Evolutionary conservation across 306 rosid species (phyloP).

Genomic region (Gynostemma pentaphyllum): DNA sequence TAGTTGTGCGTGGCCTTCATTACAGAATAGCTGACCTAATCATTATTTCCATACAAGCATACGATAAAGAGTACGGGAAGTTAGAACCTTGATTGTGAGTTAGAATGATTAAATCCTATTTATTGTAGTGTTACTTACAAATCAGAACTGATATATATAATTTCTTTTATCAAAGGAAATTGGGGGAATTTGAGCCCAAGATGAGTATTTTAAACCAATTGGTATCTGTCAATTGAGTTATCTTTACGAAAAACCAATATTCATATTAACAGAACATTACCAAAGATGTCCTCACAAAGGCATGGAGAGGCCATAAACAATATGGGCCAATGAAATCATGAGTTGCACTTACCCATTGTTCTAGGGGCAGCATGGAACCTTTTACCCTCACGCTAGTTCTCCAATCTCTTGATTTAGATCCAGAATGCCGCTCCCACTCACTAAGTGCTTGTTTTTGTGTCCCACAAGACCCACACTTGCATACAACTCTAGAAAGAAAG

Average conservation of each 20-base stretch:
- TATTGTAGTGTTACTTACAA: not conserved
- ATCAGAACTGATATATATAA: too few relatives aligned
- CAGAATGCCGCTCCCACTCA: conserved; percentile 94
- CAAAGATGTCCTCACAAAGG: not conserved
- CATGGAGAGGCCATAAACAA: conserved; percentile 12
- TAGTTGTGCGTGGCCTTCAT: too few relatives aligned
- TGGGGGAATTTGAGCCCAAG: too few relatives aligned
- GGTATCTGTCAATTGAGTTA: too few relatives aligned
- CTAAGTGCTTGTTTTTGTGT: conserved; percentile 93
- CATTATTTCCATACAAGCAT: not conserved
- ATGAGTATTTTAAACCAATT: too few relatives aligned
- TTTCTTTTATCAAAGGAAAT: too few relatives aligned
- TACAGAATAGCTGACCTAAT: not conserved
- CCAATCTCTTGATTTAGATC: conserved; percentile 93
- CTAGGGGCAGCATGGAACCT: conserved; percentile 82
- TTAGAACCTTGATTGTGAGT: not conserved
- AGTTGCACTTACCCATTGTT: conserved; percentile 86
- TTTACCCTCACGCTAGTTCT: conserved; percentile 80
- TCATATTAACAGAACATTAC: not conserved
- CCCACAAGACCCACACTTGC: conserved; percentile 91
- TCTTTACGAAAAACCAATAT: too few relatives aligned
- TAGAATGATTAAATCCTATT: not conserved
- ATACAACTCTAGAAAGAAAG: conserved; percentile 66
- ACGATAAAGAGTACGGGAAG: not conserved
- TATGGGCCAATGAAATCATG: not conserved